Percentiles rank a stretch among this genome's conserved stretches.
phyloP scores from a whole-genome alignment of 2,329 filamentous ascomycete species.

The Aspergillus puulaauensis region DNA sequence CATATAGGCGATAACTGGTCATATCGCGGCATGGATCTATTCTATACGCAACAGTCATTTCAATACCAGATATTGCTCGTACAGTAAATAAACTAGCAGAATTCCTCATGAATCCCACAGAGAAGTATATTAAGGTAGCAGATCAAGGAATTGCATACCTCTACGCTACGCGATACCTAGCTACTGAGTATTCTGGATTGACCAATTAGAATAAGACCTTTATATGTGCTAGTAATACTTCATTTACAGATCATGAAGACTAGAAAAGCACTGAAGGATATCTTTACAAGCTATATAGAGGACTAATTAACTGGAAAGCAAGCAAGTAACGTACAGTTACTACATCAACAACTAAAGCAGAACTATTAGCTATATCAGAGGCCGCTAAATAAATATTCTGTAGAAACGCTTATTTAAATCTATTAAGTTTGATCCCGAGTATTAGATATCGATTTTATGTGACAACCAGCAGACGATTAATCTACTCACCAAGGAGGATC shows the following conservation, averaged over 20 bases:
- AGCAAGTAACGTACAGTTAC: not conserved
- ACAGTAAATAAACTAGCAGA: not conserved
- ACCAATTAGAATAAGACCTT: not conserved
- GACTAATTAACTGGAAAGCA: not conserved
- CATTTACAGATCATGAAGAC: not conserved
- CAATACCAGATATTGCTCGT: not conserved
- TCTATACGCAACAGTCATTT: not conserved
- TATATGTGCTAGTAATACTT: not conserved
- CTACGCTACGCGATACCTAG: not conserved
- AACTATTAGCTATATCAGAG: not conserved
- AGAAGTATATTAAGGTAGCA: not conserved
- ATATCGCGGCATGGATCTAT: not conserved
- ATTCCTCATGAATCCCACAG: not conserved
- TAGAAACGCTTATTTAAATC: not conserved
- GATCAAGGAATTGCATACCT: not conserved
- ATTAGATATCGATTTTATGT: not conserved
- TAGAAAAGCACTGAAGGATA: not conserved
- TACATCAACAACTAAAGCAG: not conserved
- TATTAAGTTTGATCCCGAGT: not conserved
- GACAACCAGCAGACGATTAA: not conserved
- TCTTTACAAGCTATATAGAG: not conserved
- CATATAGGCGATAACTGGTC: no score
- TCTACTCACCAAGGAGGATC: no score
- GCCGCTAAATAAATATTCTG: not conserved
- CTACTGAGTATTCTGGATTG: not conserved